A percentile compares a stretch with the other conserved stretches of the same genome.
These are phyloP conservation scores for Paramyrothecium roridum DNA, from an alignment of 2,329 filamentous ascomycete genomes.

Conservation along the genomic window DNA sequence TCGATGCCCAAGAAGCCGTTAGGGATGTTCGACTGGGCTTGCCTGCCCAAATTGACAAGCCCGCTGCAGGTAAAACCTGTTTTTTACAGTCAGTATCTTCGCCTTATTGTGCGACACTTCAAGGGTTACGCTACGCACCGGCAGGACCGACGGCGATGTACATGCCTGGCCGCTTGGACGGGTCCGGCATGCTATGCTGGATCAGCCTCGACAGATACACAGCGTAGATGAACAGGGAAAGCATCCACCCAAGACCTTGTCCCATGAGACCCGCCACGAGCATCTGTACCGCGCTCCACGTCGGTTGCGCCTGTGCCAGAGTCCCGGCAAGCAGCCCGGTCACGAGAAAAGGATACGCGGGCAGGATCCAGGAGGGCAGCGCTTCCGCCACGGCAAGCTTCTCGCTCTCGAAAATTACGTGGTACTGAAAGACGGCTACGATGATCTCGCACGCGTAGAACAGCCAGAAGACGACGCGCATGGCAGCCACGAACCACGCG, in stretches of 20 bases:
- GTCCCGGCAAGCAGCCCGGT: conserved; percentile 47
- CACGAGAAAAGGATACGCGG: conserved; percentile 52
- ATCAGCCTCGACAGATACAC: conserved; percentile 43
- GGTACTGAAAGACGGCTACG: conserved; percentile 22
- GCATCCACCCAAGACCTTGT: conserved; percentile 50
- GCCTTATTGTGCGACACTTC: not conserved
- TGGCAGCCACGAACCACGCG: conserved; percentile 42
- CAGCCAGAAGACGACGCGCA: conserved; percentile 47
- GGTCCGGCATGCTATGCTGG: conserved; percentile 43
- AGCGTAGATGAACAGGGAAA: conserved; percentile 44
- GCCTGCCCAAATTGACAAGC: conserved; percentile 42
- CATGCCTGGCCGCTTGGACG: conserved; percentile 48
- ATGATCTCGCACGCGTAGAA: conserved; percentile 34
- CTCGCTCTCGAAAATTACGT: conserved; percentile 25
- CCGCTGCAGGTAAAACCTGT: conserved; percentile 37
- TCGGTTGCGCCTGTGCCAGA: conserved; percentile 43
- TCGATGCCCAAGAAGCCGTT: conserved; percentile 18
- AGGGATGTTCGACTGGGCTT: conserved; percentile 14
- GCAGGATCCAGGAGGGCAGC: conserved; percentile 53
- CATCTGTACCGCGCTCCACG: conserved; percentile 43
- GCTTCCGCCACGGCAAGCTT: conserved; percentile 44
- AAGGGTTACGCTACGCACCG: conserved; percentile 8
- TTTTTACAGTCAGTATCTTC: no score
- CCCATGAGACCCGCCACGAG: conserved; percentile 46
- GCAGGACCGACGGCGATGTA: conserved; percentile 53